A percentile compares a stretch with the other conserved stretches of the same genome.
Conservation (phyloP, 2,329 filamentous ascomycete species). For the Pleomassaria siparia region DNA sequence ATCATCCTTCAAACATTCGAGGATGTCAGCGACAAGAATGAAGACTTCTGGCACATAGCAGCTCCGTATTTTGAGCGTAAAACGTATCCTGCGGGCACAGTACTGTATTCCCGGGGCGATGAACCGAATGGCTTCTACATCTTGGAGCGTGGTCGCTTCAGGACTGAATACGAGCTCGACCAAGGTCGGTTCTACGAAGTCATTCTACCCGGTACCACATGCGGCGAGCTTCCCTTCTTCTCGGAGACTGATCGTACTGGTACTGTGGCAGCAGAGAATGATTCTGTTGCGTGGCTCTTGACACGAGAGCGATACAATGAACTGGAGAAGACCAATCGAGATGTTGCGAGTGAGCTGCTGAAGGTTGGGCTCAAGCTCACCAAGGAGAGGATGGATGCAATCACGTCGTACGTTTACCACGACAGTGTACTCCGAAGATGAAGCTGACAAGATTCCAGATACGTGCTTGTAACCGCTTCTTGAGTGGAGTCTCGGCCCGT, state of each 20-base stretch:
- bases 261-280: conserved; percentile 78
- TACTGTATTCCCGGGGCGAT: conserved; percentile 77
- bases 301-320: conserved; percentile 69
- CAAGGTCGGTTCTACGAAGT: conserved; percentile 88
- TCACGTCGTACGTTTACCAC: conserved; percentile 55
- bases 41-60: conserved; percentile 92
- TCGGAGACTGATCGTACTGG: conserved; percentile 85
- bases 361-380: conserved; percentile 90
- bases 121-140: conserved; percentile 83
- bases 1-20: conserved; percentile 96
- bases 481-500: background rate
- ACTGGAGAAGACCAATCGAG: conserved; percentile 71
- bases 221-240: conserved; percentile 95
- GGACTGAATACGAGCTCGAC: conserved; percentile 86
- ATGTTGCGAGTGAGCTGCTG: conserved; percentile 81
- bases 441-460: conserved; percentile 17
- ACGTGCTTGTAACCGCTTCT: conserved; percentile 40
- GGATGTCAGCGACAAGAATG: conserved; percentile 78
- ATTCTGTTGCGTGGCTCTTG: conserved; percentile 82
- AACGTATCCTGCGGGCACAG: conserved; percentile 67
- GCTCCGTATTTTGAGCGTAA: conserved; percentile 73
- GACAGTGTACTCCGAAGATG: background rate
- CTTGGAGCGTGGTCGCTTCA: conserved; percentile 82
- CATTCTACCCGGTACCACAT: conserved; percentile 92
- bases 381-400: conserved; percentile 83